phyloP scores from a whole-genome alignment of 1,284 basidiomycete genomes.

The Melanopsichium pennsylvanicum region DNA sequence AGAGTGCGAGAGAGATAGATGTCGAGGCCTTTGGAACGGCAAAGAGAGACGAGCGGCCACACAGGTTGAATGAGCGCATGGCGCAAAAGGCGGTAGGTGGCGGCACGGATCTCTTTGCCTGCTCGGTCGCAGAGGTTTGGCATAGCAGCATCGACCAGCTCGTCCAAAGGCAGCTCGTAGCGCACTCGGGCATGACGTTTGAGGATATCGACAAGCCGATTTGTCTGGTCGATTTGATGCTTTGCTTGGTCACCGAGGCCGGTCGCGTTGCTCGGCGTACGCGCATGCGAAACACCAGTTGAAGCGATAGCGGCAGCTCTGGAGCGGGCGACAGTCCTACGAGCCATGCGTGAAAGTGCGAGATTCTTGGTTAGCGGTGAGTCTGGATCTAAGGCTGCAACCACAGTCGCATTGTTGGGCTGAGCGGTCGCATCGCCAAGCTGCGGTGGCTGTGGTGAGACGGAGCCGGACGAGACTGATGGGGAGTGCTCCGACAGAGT shows the following conservation, averaged over 20 bases:
- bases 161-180: slow-evolving; percentile 76
- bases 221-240: slow-evolving; percentile 67
- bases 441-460: slow-evolving; percentile 3
- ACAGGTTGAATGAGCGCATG: slow-evolving; percentile 76
- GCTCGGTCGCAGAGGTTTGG: slow-evolving; percentile 79
- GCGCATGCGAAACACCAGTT: slow-evolving; percentile 28
- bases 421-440: not conserved
- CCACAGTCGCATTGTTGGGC: not conserved
- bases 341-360: slow-evolving; percentile 27
- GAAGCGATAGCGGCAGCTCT: slow-evolving; percentile 43
- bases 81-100: slow-evolving; percentile 84
- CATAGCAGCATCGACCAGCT: slow-evolving; percentile 76
- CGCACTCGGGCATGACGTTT: slow-evolving; percentile 78
- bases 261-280: slow-evolving; percentile 50
- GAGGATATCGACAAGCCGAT: slow-evolving; percentile 75
- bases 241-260: slow-evolving; percentile 49
- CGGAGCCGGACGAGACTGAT: slow-evolving; percentile 5
- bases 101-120: slow-evolving; percentile 79
- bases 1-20: slow-evolving; percentile 87
- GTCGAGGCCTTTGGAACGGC: slow-evolving; percentile 75
- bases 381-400: slow-evolving; percentile 8
- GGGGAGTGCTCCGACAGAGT: slow-evolving; percentile 16
- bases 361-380: slow-evolving; percentile 25
- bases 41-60: slow-evolving; percentile 68
- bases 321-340: slow-evolving; percentile 33